A percentile compares a stretch with the other conserved stretches of the same genome.
Evolutionary conservation across 73 alveolate genomes (phyloP).

Genomic region (Tetrahymena elliotti): DNA sequence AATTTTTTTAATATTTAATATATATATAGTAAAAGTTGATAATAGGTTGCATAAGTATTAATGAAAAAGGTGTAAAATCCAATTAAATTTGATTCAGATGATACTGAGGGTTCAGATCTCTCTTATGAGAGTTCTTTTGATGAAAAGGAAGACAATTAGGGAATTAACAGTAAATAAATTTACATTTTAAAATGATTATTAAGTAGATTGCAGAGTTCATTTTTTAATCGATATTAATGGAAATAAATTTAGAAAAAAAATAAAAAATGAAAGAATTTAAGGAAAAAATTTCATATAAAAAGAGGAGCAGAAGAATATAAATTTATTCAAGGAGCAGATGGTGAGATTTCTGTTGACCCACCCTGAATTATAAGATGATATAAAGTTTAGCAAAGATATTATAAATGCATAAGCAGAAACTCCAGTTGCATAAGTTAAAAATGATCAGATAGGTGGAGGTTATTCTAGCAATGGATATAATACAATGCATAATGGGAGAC

Average conservation of each 20-base stretch:
- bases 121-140: slow-evolving; percentile 42
- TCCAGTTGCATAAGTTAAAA: not conserved
- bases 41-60: not conserved
- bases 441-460: slow-evolving; percentile 9
- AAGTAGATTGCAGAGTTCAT: not conserved
- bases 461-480: not conserved
- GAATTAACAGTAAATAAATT: not conserved
- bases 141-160: slow-evolving; percentile 12
- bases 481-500: not conserved
- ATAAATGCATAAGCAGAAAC: not conserved
- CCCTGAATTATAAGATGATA: slow-evolving; percentile 2
- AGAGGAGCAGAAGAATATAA: slow-evolving; percentile 11
- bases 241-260: too few species aligned
- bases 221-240: too few species aligned
- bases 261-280: not conserved
- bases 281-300: not conserved
- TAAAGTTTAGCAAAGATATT: not conserved
- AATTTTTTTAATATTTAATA: too few species aligned
- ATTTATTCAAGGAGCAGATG: slow-evolving; percentile 29
- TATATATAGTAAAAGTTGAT: too few species aligned
- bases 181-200: not conserved
- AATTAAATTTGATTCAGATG: slow-evolving; percentile 35
- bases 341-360: slow-evolving; percentile 23
- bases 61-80: not conserved
- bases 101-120: slow-evolving; percentile 39